Evolutionary conservation across 805 yeast genomes (phyloP).

Genomic region (Zygosaccharomyces bailii): DNA sequence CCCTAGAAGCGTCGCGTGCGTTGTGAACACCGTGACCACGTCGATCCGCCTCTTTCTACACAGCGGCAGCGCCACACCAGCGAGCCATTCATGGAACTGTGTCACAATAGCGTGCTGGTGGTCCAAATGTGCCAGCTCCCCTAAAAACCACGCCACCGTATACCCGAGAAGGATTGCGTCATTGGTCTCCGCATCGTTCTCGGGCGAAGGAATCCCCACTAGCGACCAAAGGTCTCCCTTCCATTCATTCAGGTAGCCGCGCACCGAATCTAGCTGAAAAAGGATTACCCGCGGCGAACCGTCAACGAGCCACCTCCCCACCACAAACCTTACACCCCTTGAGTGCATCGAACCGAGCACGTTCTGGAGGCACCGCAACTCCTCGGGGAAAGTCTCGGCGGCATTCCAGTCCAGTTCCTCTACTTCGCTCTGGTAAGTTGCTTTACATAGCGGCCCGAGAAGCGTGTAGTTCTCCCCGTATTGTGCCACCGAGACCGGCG

Average conservation of each 20-base stretch:
- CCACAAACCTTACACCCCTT: constrained; percentile 77
- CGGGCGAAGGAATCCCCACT: constrained; percentile 92
- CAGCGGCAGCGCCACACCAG: constrained; percentile 91
- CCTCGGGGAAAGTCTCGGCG: constrained; percentile 35
- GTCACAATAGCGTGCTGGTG: constrained; percentile 84
- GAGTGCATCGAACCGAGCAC: constrained; percentile 74
- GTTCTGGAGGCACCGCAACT: constrained; percentile 30
- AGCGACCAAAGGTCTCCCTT: constrained; percentile 86
- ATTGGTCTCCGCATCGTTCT: constrained; percentile 80
- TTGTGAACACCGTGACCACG: constrained; percentile 91
- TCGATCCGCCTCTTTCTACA: constrained; percentile 90
- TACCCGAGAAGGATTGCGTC: constrained; percentile 93
- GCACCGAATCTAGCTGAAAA: constrained; percentile 80
- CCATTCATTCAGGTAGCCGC: constrained; percentile 79
- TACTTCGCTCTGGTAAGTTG: constrained; percentile 75
- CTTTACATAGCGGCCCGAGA: constrained; percentile 79
- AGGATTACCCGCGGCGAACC: constrained; percentile 93
- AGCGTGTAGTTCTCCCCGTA: constrained; percentile 82
- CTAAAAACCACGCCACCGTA: constrained; percentile 94
- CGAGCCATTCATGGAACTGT: constrained; percentile 98
- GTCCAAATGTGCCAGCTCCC: constrained; percentile 85
- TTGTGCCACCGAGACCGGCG: constrained; percentile 93
- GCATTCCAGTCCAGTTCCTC: constrained; percentile 64
- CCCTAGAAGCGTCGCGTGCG: constrained; percentile 95
- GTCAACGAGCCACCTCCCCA: constrained; percentile 96